Conservation (phyloP, 352 stramenopile species). For the Phytophthora sp. region DNA sequence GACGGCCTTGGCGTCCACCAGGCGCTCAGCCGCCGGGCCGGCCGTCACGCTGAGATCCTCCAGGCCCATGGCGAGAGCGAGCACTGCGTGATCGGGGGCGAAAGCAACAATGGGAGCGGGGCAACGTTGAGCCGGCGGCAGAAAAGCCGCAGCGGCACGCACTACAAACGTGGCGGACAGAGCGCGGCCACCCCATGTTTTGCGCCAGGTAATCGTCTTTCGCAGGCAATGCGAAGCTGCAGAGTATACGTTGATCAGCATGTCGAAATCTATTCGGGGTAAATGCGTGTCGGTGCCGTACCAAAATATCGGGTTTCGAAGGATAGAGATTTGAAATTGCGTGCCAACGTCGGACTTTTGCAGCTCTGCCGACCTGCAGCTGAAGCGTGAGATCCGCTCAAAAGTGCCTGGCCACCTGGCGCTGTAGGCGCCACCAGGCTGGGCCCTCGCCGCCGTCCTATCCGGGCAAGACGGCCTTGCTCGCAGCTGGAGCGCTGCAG, state of each 20-base stretch:
- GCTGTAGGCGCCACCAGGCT: background rate
- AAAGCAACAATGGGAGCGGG: conserved; percentile 25
- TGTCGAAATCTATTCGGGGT: background rate
- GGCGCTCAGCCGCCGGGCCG: conserved; percentile 7
- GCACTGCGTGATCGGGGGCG: background rate
- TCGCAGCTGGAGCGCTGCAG: background rate
- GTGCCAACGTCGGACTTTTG: conserved; percentile 7
- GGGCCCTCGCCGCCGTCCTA: too few relatives aligned
- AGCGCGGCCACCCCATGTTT: conserved; percentile 1
- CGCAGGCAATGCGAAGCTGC: background rate
- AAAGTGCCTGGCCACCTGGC: background rate
- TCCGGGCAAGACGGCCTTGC: background rate
- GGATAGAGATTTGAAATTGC: conserved; percentile 31
- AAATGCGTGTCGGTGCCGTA: background rate
- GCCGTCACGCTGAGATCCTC: conserved; percentile 26
- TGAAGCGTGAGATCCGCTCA: background rate
- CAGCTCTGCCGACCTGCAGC: background rate
- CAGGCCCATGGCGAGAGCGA: conserved; percentile 23
- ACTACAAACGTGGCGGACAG: conserved; percentile 29
- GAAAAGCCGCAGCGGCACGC: too few relatives aligned
- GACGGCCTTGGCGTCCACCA: conserved; percentile 22
- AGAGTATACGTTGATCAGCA: background rate
- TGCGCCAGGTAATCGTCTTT: background rate
- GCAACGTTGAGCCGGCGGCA: conserved; percentile 20
- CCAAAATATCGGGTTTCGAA: background rate